Evolutionary conservation across 768 basidiomycete genomes (phyloP).

Genomic region (Tubosaeta sp.): DNA sequence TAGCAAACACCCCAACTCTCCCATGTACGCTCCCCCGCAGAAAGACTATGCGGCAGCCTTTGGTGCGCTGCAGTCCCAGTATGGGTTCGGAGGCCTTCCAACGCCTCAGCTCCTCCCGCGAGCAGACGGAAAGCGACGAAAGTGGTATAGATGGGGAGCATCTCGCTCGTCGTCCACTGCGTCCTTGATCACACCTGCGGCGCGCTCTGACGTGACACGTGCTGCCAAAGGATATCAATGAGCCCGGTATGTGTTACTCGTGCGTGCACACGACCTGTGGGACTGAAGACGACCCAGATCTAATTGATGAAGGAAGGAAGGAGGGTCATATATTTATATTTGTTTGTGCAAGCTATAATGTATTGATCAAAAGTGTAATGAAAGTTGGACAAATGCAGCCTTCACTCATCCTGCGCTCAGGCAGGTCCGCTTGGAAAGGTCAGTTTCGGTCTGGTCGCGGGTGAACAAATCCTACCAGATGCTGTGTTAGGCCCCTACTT

Average conservation of each 20-base stretch:
- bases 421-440: slow-evolving; percentile 88
- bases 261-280: too few species aligned
- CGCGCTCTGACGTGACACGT: background rate
- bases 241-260: too few species aligned
- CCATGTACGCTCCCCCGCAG: slow-evolving; percentile 5
- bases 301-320: too few species aligned
- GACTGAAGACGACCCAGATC: too few species aligned
- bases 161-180: slow-evolving; percentile 14
- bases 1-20: background rate
- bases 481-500: slow-evolving; percentile 81
- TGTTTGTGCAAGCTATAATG: background rate
- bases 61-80: slow-evolving; percentile 17
- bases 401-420: slow-evolving; percentile 54
- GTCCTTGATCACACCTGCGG: slow-evolving; percentile 7
- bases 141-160: slow-evolving; percentile 19
- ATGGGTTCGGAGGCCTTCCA: slow-evolving; percentile 13
- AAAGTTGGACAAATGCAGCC: slow-evolving; percentile 47
- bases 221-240: too few species aligned
- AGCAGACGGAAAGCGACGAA: background rate
- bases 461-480: background rate
- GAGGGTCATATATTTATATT: too few species aligned
- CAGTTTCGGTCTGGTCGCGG: slow-evolving; percentile 3
- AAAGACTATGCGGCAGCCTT: slow-evolving; percentile 25
- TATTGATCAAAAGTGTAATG: too few species aligned
- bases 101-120: slow-evolving; percentile 1